Evolutionary conservation across 805 yeast genomes (phyloP).

Genomic region (Lipomyces japonicus): DNA sequence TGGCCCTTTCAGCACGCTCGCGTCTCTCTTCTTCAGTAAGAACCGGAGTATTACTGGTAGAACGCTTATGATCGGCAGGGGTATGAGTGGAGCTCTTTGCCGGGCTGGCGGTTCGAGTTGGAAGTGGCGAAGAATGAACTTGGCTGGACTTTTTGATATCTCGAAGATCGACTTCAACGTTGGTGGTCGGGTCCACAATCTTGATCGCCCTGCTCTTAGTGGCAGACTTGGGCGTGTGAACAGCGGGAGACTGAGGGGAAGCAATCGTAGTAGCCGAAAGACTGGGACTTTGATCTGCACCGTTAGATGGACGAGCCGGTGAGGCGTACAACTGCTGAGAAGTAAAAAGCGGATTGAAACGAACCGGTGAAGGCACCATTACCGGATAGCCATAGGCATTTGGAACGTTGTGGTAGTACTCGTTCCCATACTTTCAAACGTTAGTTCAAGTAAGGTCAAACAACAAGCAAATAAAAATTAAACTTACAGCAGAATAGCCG

Average conservation of each 20-base stretch:
- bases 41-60: conserved; percentile 18
- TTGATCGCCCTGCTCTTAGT: conserved; percentile 26
- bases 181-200: conserved; percentile 28
- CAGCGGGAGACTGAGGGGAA: conserved; percentile 9
- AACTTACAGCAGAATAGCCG: not conserved
- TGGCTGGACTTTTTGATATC: not conserved
- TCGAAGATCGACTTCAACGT: conserved; percentile 13
- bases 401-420: not conserved
- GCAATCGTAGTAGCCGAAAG: conserved; percentile 7
- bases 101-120: conserved; percentile 3
- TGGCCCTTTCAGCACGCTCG: conserved; percentile 22
- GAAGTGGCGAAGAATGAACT: not conserved
- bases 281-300: conserved; percentile 20
- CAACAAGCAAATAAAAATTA: not conserved
- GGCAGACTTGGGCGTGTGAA: not conserved
- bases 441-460: no score
- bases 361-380: not conserved
- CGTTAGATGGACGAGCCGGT: not conserved
- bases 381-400: not conserved
- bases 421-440: no score
- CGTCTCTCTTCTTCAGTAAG: conserved; percentile 28
- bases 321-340: conserved; percentile 4
- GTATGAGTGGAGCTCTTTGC: conserved; percentile 1
- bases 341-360: not conserved
- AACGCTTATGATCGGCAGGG: conserved; percentile 15